phyloP scores from a whole-genome alignment of 2,329 filamentous ascomycete species.

The Fusarium verrucosum region DNA sequence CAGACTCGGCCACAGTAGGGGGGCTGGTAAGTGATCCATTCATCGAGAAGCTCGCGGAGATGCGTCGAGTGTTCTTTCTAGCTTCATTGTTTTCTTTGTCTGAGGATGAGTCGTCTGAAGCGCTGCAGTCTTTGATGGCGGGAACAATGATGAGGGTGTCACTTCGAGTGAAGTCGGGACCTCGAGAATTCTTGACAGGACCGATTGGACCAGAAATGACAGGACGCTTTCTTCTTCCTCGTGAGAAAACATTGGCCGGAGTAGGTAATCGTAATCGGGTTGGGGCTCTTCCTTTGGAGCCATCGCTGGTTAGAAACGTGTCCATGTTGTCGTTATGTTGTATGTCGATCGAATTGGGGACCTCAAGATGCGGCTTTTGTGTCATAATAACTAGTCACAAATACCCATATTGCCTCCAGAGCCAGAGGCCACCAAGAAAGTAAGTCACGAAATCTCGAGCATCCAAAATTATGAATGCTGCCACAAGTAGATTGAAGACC shows the following conservation, averaged over 20 bases:
- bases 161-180: conserved; percentile 49
- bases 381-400: neutral
- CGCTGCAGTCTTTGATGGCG: conserved; percentile 49
- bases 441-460: neutral
- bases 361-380: neutral
- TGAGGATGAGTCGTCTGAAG: conserved; percentile 29
- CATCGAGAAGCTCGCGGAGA: conserved; percentile 47
- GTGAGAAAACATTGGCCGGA: conserved; percentile 18
- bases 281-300: conserved; percentile 11
- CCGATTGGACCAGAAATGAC: conserved; percentile 51
- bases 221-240: conserved; percentile 39
- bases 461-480: too few species aligned
- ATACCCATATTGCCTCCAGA: neutral
- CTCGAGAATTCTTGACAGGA: conserved; percentile 51
- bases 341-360: neutral
- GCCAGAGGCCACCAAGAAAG: too few species aligned
- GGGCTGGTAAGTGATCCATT: conserved; percentile 40
- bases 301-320: conserved; percentile 3
- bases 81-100: conserved; percentile 10
- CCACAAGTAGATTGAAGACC: neutral
- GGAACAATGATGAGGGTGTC: conserved; percentile 49
- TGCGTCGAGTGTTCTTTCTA: conserved; percentile 36
- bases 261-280: conserved; percentile 28
- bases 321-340: conserved; percentile 33
- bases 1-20: conserved; percentile 46